Percentiles rank a stretch among this genome's conserved stretches.
Evolutionary conservation across 805 yeast genomes (phyloP).

Genomic region (Wickerhamiella hasegawae): DNA sequence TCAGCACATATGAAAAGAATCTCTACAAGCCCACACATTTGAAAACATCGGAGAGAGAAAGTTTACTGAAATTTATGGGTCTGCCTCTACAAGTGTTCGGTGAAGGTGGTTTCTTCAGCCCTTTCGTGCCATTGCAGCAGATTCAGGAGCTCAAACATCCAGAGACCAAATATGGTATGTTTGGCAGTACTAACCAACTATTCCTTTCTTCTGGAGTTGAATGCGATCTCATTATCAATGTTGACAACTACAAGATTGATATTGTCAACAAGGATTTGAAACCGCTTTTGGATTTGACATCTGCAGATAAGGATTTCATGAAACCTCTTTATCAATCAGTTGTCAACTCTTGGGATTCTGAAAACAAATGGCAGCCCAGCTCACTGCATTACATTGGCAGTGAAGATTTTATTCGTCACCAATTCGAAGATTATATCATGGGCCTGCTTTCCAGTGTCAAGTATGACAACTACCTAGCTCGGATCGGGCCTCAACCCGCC

Average conservation of each 20-base stretch:
- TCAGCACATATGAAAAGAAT: slow-evolving; percentile 36
- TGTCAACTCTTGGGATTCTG: slow-evolving; percentile 25
- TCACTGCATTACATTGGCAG: slow-evolving; percentile 45
- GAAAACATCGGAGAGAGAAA: slow-evolving; percentile 60
- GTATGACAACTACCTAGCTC: slow-evolving; percentile 39
- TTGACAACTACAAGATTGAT: slow-evolving; percentile 31
- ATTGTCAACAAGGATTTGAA: slow-evolving; percentile 29
- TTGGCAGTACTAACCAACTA: slow-evolving; percentile 81
- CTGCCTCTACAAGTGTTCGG: slow-evolving; percentile 78
- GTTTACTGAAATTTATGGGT: slow-evolving; percentile 68
- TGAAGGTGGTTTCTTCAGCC: slow-evolving; percentile 75
- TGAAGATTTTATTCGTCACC: slow-evolving; percentile 77
- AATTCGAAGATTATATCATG: slow-evolving; percentile 78
- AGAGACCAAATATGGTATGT: slow-evolving; percentile 46
- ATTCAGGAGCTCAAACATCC: slow-evolving; percentile 49
- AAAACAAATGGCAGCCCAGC: slow-evolving; percentile 27
- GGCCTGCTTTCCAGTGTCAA: slow-evolving; percentile 61
- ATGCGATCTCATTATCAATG: slow-evolving; percentile 58
- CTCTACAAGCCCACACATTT: slow-evolving; percentile 48
- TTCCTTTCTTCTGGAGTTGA: slow-evolving; percentile 47
- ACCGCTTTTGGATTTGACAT: slow-evolving; percentile 32
- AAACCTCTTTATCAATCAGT: slow-evolving; percentile 39
- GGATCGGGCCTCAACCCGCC: slow-evolving; percentile 25
- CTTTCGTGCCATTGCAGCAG: slow-evolving; percentile 90
- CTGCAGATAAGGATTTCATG: slow-evolving; percentile 62